Conservation (phyloP, 768 basidiomycete genomes). For the Candolleomyces eurysporus region DNA sequence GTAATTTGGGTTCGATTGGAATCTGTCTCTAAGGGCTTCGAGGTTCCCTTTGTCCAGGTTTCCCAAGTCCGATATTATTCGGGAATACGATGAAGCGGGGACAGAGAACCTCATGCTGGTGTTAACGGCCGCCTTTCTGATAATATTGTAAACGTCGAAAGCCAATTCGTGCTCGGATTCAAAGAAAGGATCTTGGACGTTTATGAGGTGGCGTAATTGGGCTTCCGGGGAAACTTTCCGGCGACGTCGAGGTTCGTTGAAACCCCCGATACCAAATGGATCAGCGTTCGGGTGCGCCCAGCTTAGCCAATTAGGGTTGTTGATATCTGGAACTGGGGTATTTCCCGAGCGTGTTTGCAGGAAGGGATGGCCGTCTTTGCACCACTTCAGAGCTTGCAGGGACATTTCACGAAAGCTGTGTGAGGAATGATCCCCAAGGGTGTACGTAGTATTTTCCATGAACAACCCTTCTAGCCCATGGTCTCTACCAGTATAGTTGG, state of each 20-base stretch:
- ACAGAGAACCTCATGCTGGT: no score
- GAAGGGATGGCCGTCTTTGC: background rate
- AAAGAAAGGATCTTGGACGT: background rate
- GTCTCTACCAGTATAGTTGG: background rate
- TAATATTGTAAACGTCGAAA: background rate
- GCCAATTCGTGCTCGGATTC: background rate
- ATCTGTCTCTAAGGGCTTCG: background rate
- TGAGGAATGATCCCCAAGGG: background rate
- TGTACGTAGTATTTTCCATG: background rate
- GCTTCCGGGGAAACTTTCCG: background rate
- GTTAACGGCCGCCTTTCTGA: background rate
- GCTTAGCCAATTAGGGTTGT: background rate
- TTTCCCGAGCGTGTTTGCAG: background rate
- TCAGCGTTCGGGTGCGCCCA: background rate
- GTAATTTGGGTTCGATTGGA: background rate
- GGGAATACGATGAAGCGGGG: background rate
- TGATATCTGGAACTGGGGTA: background rate
- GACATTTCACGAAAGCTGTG: background rate
- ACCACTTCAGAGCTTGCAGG: background rate
- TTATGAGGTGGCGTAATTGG: background rate
- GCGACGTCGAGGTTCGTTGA: background rate
- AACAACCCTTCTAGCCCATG: background rate
- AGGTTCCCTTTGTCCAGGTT: background rate
- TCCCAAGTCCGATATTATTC: background rate
- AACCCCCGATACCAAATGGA: background rate